Conservation (phyloP, 2,329 filamentous ascomycete genomes). For the Thermothelomyces thermophilus region DNA sequence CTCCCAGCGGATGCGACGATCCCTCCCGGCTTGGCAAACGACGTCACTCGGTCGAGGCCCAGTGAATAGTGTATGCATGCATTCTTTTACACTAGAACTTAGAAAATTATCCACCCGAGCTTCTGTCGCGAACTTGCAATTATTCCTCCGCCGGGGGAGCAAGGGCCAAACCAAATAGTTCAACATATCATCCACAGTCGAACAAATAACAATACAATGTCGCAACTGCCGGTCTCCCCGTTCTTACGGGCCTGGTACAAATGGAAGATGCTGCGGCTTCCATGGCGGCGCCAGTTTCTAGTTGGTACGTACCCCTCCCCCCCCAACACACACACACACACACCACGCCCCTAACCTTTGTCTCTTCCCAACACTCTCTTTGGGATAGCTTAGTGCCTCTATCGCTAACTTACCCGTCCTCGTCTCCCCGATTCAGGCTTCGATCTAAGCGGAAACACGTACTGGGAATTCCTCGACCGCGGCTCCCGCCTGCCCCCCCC, state of each 20-base stretch:
- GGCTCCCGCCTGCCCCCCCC: slow-evolving; percentile 32
- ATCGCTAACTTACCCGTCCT: too few relatives aligned
- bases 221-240: slow-evolving; percentile 33
- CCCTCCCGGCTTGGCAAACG: slow-evolving; percentile 16
- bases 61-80: too few relatives aligned
- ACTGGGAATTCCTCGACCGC: slow-evolving; percentile 58
- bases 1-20: not conserved
- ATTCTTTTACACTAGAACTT: too few relatives aligned
- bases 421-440: too few relatives aligned
- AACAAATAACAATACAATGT: too few relatives aligned
- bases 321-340: too few relatives aligned
- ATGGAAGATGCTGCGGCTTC: slow-evolving; percentile 57
- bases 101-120: slow-evolving; percentile 8
- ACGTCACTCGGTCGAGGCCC: slow-evolving; percentile 13
- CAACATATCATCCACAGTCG: too few relatives aligned
- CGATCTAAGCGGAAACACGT: slow-evolving; percentile 61
- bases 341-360: too few relatives aligned
- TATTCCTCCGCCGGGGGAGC: too few relatives aligned
- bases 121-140: not conserved
- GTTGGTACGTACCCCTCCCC: slow-evolving; percentile 39
- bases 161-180: too few relatives aligned
- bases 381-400: too few relatives aligned
- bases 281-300: slow-evolving; percentile 58
- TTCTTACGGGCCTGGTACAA: slow-evolving; percentile 45
- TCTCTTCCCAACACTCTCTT: too few relatives aligned